Conservation (phyloP, 1,284 basidiomycete genomes). For the Cronartium quercuum region DNA sequence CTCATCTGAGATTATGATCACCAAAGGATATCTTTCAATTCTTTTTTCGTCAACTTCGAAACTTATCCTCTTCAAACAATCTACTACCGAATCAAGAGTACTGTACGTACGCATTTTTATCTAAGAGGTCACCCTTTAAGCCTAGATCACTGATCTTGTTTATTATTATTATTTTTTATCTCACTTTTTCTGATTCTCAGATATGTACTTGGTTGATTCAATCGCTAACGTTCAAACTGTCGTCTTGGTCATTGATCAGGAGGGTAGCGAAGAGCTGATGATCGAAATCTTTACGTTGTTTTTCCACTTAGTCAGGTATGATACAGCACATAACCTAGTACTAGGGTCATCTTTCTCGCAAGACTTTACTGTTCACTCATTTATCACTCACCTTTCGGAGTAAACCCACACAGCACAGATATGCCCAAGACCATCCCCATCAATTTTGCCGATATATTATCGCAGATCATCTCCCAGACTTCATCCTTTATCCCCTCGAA, state of each 20-base stretch:
- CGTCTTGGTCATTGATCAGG: constrained; percentile 84
- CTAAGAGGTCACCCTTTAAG: constrained; percentile 54
- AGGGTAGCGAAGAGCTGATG: constrained; percentile 77
- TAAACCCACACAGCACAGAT: constrained; percentile 54
- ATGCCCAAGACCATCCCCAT: constrained; percentile 83
- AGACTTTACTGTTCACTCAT: not conserved
- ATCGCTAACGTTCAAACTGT: constrained; percentile 90
- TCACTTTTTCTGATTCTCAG: constrained; percentile 42
- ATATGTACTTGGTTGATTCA: constrained; percentile 82
- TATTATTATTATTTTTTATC: not conserved
- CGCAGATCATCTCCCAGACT: constrained; percentile 81
- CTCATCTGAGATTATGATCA: not conserved
- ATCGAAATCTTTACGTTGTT: constrained; percentile 73
- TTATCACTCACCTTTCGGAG: not conserved
- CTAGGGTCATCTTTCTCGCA: not conserved
- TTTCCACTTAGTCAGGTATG: constrained; percentile 66
- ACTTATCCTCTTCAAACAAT: constrained; percentile 61
- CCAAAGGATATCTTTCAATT: constrained; percentile 79
- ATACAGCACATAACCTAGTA: not conserved
- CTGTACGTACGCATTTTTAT: constrained; percentile 55
- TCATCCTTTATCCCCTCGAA: constrained; percentile 62
- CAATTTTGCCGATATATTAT: constrained; percentile 79
- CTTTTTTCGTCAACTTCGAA: constrained; percentile 76
- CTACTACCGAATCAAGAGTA: constrained; percentile 52
- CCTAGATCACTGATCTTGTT: not conserved